Conservation (phyloP, 352 stramenopile genomes). For the Pythium apleroticum region DNA sequence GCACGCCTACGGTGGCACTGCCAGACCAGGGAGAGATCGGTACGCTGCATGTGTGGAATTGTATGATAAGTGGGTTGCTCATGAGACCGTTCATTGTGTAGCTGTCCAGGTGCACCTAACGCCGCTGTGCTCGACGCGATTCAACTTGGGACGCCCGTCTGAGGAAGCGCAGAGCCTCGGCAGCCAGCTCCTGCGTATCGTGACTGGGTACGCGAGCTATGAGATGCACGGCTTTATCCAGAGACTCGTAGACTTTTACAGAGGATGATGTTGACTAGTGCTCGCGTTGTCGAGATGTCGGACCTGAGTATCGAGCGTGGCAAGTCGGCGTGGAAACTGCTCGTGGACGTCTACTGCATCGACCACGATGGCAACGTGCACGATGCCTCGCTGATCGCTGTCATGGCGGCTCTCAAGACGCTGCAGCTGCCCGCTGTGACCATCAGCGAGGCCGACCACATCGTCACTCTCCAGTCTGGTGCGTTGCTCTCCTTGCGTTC, state of each 20-base stretch:
- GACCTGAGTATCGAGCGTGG: constrained; percentile 69
- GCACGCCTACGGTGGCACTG: constrained; percentile 60
- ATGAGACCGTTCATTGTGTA: constrained; percentile 19
- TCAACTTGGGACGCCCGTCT: constrained; percentile 63
- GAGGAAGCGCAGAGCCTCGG: constrained; percentile 78
- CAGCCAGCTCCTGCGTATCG: constrained; percentile 71
- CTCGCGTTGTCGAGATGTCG: constrained; percentile 78
- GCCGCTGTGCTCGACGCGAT: constrained; percentile 73
- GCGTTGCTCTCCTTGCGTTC: background rate
- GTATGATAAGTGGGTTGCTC: constrained; percentile 1
- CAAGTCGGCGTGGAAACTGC: constrained; percentile 79
- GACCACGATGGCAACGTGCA: constrained; percentile 84
- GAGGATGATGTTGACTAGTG: constrained; percentile 32
- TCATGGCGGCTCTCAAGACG: constrained; percentile 71
- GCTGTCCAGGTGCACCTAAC: constrained; percentile 81
- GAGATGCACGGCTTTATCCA: background rate
- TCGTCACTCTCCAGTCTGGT: constrained; percentile 72
- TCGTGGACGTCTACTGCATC: constrained; percentile 80
- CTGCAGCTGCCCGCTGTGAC: constrained; percentile 59
- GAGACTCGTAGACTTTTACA: background rate
- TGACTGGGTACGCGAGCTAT: constrained; percentile 50
- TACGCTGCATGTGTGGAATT: constrained; percentile 18
- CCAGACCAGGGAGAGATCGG: constrained; percentile 78
- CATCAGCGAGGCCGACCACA: constrained; percentile 64
- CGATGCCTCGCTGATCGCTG: constrained; percentile 63